Evolutionary conservation across 139 green algal genomes (phyloP), one percentile per base, ranked within the genome.

Genomic region (Chlorella sp.): DNA sequence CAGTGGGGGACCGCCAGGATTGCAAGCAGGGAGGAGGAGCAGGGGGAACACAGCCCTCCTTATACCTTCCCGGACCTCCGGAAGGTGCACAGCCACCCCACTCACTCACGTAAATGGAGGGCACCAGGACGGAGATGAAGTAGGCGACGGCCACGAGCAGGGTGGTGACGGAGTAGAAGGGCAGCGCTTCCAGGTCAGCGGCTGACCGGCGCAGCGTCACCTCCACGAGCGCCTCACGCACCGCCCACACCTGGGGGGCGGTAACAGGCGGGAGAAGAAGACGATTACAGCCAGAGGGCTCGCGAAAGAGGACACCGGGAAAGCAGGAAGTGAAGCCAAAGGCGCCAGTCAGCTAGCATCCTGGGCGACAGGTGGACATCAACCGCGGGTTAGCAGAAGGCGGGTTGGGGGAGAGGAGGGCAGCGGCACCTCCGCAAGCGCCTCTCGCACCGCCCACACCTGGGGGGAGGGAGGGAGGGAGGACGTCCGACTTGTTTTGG

Each of bases 391-490:
- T 0, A 40, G 71, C 5, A 22, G 71, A 16, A 19, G 71, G 64
- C 64, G 64, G 2, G 64, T 73, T 73, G 64, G 21, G 64, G 64
- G 22, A 73, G 22, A 73, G n/a, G n/a, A n/a, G n/a, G n/a, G 22
- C 11, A 87, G 32, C 21, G 22, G 15, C 83, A 78, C 39, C 61
- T 87, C 83, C 5, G 60, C 39, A 37, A 87, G 24, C 0, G 83
- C 83, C 37, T 87, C 83, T 0, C 83, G 83, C 61, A 87, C 83
- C 0, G 83, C 83, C 61, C 61, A 87, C 34, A 87, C 79, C 79
- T 85, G 79, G 48, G 48, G 9, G 48, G 9, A n/a, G n/a, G n/a
- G n/a, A n/a, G n/a, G n/a, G n/a, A n/a, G n/a, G n/a, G n/a, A n/a
- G n/a, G n/a, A n/a, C n/a, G n/a, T n/a, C n/a, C n/a, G n/a, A n/a